Evolutionary conservation across 1,284 basidiomycete genomes (phyloP).

Genomic region (Ceratobasidium sp.): DNA sequence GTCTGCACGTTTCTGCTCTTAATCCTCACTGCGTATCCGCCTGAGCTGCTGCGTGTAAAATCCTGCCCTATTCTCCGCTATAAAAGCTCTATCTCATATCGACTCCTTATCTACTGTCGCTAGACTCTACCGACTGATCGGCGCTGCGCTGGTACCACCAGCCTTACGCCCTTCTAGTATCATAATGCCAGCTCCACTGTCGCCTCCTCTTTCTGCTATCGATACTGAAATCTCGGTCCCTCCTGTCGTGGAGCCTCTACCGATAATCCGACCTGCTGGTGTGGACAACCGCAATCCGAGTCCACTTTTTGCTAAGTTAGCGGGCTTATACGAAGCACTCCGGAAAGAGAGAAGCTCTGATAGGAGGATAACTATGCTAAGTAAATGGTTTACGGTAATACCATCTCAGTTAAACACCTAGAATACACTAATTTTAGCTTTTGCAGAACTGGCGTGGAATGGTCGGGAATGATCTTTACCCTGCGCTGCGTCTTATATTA

Average conservation of each 20-base stretch:
- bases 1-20: too few relatives aligned
- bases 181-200: conserved; percentile 38
- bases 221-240: conserved; percentile 23
- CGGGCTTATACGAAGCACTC: conserved; percentile 76
- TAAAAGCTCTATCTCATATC: too few relatives aligned
- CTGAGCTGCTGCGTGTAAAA: too few relatives aligned
- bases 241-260: conserved; percentile 36
- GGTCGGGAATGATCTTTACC: conserved; percentile 80
- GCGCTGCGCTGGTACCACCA: too few relatives aligned
- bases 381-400: conserved; percentile 81
- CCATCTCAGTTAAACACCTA: conserved; percentile 15
- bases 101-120: too few relatives aligned
- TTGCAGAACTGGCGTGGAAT: conserved; percentile 81
- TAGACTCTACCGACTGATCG: too few relatives aligned
- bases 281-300: conserved; percentile 49
- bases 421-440: conserved; percentile 20
- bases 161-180: too few relatives aligned
- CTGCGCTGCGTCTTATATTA: conserved; percentile 79
- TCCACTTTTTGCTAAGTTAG: conserved; percentile 76
- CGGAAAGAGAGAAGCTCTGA: conserved; percentile 79
- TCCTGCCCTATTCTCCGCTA: too few relatives aligned
- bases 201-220: conserved; percentile 40
- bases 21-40: too few relatives aligned
- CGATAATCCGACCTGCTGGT: conserved; percentile 43
- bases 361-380: conserved; percentile 71